Percentiles rank a stretch among this genome's conserved stretches.
phyloP scores from a whole-genome alignment of 345 rosid genomes.

The Eutrema heterophyllum region DNA sequence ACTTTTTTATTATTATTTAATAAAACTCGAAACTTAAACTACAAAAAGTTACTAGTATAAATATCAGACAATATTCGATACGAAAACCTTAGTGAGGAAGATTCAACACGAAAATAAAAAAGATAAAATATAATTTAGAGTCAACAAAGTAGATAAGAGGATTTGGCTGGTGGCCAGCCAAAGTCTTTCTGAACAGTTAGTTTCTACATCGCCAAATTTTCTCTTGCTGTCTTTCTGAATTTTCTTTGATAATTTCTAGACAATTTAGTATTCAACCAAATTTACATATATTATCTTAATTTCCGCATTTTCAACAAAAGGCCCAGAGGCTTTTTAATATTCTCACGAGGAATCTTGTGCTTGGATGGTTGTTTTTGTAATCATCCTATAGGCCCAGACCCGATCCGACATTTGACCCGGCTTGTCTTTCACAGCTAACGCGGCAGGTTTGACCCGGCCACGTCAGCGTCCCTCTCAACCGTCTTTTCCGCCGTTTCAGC shows the following conservation, averaged over 20 bases:
- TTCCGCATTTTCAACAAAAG: neutral
- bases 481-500: constrained; percentile 32
- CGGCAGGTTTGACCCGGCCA: constrained; percentile 32
- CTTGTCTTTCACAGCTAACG: constrained; percentile 6
- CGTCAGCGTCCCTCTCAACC: constrained; percentile 25
- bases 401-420: constrained; percentile 3
- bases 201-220: neutral
- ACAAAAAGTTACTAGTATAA: no score
- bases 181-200: neutral
- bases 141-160: neutral
- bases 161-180: constrained; percentile 12
- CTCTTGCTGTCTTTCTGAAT: neutral
- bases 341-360: neutral
- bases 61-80: neutral
- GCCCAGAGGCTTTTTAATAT: neutral
- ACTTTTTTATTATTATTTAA: no score
- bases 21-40: no score
- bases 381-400: neutral
- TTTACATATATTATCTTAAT: neutral
- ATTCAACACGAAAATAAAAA: neutral
- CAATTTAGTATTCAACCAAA: neutral
- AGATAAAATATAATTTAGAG: neutral
- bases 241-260: neutral
- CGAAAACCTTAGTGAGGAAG: neutral
- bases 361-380: constrained; percentile 7